Evolutionary conservation across 768 basidiomycete genomes (phyloP), one percentile per base, ranked within the genome.

Genomic region (Crucibulum laeve): DNA sequence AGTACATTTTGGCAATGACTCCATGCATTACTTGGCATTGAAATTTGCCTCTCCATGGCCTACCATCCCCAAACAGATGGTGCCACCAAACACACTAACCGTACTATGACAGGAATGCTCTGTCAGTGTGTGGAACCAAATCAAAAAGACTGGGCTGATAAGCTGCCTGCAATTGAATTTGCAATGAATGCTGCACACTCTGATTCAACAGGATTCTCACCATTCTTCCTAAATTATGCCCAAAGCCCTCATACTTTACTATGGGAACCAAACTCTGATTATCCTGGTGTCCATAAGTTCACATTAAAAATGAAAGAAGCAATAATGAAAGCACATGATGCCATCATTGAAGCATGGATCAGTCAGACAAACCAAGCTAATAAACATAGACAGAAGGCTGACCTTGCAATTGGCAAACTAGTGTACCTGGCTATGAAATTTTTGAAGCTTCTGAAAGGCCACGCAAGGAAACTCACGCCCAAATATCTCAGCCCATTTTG

Each of bases 1-100:
- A 52, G 45, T 1, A 19, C 4, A 2, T 64, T 64, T 47, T 67
- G 65, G 65, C 34, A 26, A 4, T 25, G 43, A 3, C 47, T 65
- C 1, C 35, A 54, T 38, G 21, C 25, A 13, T 25, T 51, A 1
- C 39, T 58, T 0, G 50, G 56, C 0, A 45, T 45, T 8, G 50
- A 57, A 25, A 49, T 59, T 0, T 23, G 36, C 0, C 47, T 65
- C 47, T 55, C 39, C 3, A 40, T 42, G 0, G 22, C 40, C 2
- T 55, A 53, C 28, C 67, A 68, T 37, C 65, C 64, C 5, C 62
- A 69, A 42, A 60, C 64, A 1, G 63, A 66, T 47, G 67, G 65
- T 0, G 43, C 52, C 1, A 62, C 57, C 0, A 64, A 68, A 46
- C 41, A 53, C 2, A 53, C 59, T 1, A 64, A 59, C 37, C 42